A percentile compares a stretch with the other conserved stretches of the same genome.
phyloP scores from a whole-genome alignment of 31 red algal genomes.

The Porphyra umbilicalis region DNA sequence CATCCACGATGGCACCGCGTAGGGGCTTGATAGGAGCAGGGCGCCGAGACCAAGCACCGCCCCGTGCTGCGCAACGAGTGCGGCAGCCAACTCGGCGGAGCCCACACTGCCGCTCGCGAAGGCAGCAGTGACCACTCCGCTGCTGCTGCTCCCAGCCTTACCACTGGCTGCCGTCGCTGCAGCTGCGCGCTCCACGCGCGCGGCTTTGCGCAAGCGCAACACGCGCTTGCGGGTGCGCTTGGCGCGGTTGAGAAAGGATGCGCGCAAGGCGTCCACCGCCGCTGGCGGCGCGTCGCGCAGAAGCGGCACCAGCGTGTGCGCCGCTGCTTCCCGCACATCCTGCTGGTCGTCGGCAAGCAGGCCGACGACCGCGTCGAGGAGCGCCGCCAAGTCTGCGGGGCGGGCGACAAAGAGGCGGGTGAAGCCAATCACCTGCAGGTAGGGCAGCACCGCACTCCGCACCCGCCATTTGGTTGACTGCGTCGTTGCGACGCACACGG shows the following conservation, averaged over 20 bases:
- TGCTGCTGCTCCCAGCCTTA: neutral
- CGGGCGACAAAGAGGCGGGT: constrained; percentile 28
- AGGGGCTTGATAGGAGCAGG: constrained; percentile 79
- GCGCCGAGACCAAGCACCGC: constrained; percentile 70
- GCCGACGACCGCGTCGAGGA: constrained; percentile 41
- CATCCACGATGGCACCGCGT: constrained; percentile 81
- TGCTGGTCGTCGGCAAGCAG: constrained; percentile 60
- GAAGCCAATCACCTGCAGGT: constrained; percentile 76
- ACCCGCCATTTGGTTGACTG: constrained; percentile 51
- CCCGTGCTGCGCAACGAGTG: constrained; percentile 36
- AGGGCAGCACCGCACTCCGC: constrained; percentile 49
- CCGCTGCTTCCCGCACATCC: constrained; percentile 83
- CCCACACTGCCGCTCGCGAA: neutral
- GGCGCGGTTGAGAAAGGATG: neutral
- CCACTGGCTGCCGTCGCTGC: neutral
- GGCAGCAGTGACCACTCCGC: neutral
- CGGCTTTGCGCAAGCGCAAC: neutral
- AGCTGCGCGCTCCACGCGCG: neutral
- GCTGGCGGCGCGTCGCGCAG: constrained; percentile 54
- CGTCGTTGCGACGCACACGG: constrained; percentile 17
- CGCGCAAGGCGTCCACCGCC: constrained; percentile 32
- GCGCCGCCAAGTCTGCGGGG: constrained; percentile 6
- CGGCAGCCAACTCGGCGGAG: neutral
- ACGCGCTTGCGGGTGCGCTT: neutral
- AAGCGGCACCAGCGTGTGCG: constrained; percentile 65